Evolutionary conservation across 1,284 basidiomycete genomes (phyloP), one percentile per base, ranked within the genome.

Genomic region (Wolfiporia cocos): DNA sequence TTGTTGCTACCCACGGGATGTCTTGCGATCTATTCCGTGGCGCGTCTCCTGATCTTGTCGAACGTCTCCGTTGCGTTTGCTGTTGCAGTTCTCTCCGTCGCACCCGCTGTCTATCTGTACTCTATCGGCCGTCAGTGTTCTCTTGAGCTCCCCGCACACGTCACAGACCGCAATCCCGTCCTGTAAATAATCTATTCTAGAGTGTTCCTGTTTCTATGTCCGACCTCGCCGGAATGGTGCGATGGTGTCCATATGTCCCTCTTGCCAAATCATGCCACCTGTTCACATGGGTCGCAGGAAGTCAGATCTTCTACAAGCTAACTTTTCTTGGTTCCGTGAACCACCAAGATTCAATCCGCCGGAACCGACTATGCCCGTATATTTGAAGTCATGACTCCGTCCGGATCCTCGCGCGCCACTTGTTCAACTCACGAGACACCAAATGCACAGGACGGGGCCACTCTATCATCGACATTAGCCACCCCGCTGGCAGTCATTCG

Each of bases 331-430:
- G 26, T 28, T 28, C 26, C 9, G 9, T 7, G 26, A 28, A 21
- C 21, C 26, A 29, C 18, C 22, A 34, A 20, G 15, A 28, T 14
- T 30, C 4, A 17, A 24, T 24, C 29, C 37, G 18, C 37, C 37
- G 37, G 37, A 39, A 18, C 37, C 37, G 37, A 30, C 14, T 28
- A 14, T n/a, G 28, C 22, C 21, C 39, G 19, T 39, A 43, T n/a
- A 6, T 21, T n/a, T 4, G n/a, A 7, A 32, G 39, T 21, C 20
- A 46, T 21, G 9, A 14, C 22, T 15, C 22, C 14, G 24, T 42
- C 10, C n/a, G n/a, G n/a, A n/a, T n/a, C n/a, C n/a, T n/a, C n/a
- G n/a, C n/a, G n/a, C n/a, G n/a, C n/a, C n/a, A n/a, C n/a, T n/a
- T n/a, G n/a, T n/a, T n/a, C n/a, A n/a, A n/a, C n/a, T n/a, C n/a